These are phyloP conservation scores for Clavariopsis aquatica DNA, from an alignment of 495 filamentous ascomycete genomes.

Conservation along the genomic window DNA sequence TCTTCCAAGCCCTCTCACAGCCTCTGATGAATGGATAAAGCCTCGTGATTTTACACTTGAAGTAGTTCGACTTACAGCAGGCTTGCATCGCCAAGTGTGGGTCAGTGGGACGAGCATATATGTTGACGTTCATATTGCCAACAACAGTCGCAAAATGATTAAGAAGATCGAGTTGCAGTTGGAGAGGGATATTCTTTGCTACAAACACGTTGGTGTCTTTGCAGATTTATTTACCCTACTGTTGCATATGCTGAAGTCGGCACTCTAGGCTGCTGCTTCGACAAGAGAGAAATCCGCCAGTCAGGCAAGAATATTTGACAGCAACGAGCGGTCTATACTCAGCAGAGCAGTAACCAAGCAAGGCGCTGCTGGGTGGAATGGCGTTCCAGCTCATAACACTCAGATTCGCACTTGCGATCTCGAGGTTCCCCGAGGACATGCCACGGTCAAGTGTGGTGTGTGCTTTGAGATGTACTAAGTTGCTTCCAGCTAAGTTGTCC, in stretches of 20 bases:
- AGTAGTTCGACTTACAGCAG: conserved; percentile 54
- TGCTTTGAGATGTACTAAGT: conserved; percentile 13
- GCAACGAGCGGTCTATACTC: conserved; percentile 51
- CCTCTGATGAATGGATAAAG: conserved; percentile 51
- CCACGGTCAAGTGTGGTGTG: conserved; percentile 51
- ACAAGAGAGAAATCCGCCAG: conserved; percentile 52
- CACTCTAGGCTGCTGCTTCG: conserved; percentile 49
- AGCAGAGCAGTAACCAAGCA: conserved; percentile 47
- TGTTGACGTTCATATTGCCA: conserved; percentile 55
- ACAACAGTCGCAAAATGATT: conserved; percentile 51
- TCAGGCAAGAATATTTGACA: conserved; percentile 55
- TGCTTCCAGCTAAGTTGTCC: background rate
- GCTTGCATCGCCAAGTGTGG: conserved; percentile 60
- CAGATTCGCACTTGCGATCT: conserved; percentile 57
- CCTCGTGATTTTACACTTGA: conserved; percentile 44
- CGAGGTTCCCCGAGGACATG: conserved; percentile 54
- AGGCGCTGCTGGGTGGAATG: conserved; percentile 48
- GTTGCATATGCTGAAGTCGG: conserved; percentile 13
- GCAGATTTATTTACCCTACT: background rate
- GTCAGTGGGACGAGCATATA: conserved; percentile 59
- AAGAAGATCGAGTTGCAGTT: conserved; percentile 55
- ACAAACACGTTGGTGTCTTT: conserved; percentile 50
- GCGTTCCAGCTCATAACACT: conserved; percentile 49
- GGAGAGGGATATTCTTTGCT: conserved; percentile 49
- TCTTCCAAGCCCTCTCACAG: conserved; percentile 53